Evolutionary conservation across 2,329 filamentous ascomycete genomes (phyloP).

Genomic region (Neophaeococcomyces aloes): DNA sequence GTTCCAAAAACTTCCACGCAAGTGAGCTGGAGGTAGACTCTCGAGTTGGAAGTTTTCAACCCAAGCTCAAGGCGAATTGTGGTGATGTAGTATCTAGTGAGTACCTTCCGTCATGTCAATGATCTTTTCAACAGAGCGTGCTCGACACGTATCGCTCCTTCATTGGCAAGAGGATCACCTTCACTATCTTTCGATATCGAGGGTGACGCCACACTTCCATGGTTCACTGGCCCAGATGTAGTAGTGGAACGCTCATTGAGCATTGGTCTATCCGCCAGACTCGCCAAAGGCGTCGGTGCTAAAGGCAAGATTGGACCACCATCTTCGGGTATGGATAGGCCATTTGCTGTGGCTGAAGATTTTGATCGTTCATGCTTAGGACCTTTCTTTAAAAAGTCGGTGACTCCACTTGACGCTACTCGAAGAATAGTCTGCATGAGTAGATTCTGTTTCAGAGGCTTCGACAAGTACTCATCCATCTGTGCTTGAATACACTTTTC

Average conservation of each 20-base stretch:
- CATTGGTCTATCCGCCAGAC: conserved; percentile 44
- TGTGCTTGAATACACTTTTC: conserved; percentile 98
- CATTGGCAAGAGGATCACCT: conserved; percentile 44
- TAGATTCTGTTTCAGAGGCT: conserved; percentile 91
- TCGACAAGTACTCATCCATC: conserved; percentile 98
- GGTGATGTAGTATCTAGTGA: conserved; percentile 7
- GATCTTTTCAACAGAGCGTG: background rate
- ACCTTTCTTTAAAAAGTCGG: conserved; percentile 28
- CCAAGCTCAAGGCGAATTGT: background rate
- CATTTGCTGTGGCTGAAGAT: background rate
- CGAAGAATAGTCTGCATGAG: conserved; percentile 97
- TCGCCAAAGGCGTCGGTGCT: background rate
- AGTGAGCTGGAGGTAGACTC: too few species aligned
- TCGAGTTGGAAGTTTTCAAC: too few species aligned
- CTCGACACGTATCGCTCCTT: conserved; percentile 5
- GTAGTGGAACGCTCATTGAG: conserved; percentile 57
- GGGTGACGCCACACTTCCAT: conserved; percentile 52
- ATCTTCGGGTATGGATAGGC: background rate
- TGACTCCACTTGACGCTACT: conserved; percentile 79
- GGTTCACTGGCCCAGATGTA: conserved; percentile 50
- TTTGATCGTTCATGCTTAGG: background rate
- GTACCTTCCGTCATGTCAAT: conserved; percentile 4
- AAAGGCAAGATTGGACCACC: too few species aligned
- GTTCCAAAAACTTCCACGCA: too few species aligned
- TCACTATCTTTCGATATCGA: conserved; percentile 49